phyloP scores from a whole-genome alignment of 208 protist species.

The Leishmania martiniquensis region DNA sequence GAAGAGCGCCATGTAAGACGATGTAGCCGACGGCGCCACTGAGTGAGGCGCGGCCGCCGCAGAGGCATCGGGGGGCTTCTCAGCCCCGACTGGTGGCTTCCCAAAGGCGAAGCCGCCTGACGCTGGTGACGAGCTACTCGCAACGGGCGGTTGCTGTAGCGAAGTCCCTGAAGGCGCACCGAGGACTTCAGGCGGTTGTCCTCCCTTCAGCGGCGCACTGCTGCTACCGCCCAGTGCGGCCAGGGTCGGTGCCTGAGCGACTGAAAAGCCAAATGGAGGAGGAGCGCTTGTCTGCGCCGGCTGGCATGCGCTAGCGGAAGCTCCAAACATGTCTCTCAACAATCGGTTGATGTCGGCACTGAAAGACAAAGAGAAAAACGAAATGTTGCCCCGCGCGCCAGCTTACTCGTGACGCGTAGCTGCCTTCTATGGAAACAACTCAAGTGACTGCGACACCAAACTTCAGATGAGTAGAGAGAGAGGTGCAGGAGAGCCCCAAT shows the following conservation, averaged over 20 bases:
- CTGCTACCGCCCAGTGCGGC: not conserved
- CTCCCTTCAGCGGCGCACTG: not conserved
- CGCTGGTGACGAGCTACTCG: not conserved
- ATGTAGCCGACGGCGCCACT: conserved; percentile 6
- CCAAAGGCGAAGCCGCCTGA: not conserved
- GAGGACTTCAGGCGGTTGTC: not conserved
- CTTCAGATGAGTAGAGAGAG: not conserved
- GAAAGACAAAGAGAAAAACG: not conserved
- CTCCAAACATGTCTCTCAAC: not conserved
- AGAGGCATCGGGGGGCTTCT: not conserved
- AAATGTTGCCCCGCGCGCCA: too few relatives aligned
- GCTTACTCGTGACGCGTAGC: too few relatives aligned
- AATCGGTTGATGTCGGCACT: not conserved
- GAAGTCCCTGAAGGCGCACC: not conserved
- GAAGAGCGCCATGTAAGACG: conserved; percentile 29
- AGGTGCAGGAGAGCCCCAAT: not conserved
- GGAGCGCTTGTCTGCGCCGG: not conserved
- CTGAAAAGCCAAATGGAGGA: not conserved
- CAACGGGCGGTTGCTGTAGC: not conserved
- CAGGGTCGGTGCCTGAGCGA: not conserved
- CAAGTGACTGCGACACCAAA: not conserved
- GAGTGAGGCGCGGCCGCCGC: not conserved
- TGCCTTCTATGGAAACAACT: not conserved
- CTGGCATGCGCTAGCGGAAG: not conserved
- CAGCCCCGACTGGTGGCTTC: not conserved